A percentile compares a stretch with the other conserved stretches of the same genome.
Evolutionary conservation across 1,139 yeast genomes (phyloP).

Genomic region (Sugiyamaella japonica): DNA sequence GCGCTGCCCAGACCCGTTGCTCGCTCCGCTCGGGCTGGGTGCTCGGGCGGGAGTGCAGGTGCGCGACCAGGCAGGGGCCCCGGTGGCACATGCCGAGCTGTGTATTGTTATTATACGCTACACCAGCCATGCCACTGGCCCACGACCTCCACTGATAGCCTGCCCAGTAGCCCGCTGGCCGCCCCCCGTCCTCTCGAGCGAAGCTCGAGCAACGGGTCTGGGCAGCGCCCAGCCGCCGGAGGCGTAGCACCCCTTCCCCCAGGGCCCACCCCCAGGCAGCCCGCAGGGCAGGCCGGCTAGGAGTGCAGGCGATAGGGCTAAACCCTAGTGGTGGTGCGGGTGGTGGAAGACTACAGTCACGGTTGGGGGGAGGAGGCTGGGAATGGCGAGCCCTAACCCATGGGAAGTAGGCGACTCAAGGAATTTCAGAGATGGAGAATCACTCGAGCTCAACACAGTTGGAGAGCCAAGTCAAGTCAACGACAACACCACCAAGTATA

Average conservation of each 20-base stretch:
- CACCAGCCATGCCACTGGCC: too few species aligned
- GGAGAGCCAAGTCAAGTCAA: constrained; percentile 8
- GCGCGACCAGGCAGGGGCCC: too few species aligned
- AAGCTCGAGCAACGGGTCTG: background rate
- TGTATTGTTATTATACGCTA: too few species aligned
- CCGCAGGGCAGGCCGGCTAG: too few species aligned
- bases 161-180: background rate
- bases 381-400: background rate
- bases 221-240: too few species aligned
- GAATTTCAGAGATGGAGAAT: background rate
- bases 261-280: too few species aligned
- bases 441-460: background rate
- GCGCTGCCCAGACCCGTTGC: too few species aligned
- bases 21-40: too few species aligned
- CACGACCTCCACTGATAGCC: too few species aligned
- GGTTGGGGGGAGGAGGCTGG: background rate
- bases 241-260: too few species aligned
- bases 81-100: too few species aligned
- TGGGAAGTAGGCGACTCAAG: background rate
- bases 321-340: constrained; percentile 2
- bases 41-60: too few species aligned
- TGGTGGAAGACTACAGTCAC: background rate
- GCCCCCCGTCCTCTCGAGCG: background rate
- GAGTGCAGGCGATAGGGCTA: constrained; percentile 4
- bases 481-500: constrained; percentile 7